phyloP scores from a whole-genome alignment of 2,329 filamentous ascomycete species.

The Diaporthe eres region DNA sequence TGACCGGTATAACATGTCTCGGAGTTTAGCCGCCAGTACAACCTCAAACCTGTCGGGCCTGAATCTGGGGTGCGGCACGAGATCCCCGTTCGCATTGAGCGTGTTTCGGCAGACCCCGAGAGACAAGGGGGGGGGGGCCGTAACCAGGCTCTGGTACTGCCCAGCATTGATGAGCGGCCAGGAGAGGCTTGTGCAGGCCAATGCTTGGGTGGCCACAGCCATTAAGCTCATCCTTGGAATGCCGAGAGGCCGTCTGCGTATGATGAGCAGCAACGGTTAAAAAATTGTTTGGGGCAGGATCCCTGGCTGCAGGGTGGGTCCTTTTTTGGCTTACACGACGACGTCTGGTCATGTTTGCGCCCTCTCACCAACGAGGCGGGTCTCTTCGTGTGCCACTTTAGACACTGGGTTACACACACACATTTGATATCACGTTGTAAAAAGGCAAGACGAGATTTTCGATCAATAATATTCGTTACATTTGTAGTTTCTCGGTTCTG shows the following conservation, averaged over 20 bases:
- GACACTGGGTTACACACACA: no score
- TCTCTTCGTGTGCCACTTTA: no score
- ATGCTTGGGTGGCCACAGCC: no score
- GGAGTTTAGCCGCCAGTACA: not conserved
- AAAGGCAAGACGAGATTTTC: not conserved
- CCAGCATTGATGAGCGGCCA: slow-evolving; percentile 19
- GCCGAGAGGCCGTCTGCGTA: not conserved
- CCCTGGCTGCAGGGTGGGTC: not conserved
- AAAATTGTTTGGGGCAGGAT: slow-evolving; percentile 2
- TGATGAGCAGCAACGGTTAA: slow-evolving; percentile 21
- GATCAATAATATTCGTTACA: slow-evolving; percentile 32
- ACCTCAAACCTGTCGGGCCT: not conserved
- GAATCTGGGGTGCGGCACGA: not conserved
- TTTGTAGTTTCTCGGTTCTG: slow-evolving; percentile 23
- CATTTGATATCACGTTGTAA: not conserved
- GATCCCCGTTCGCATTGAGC: slow-evolving; percentile 8
- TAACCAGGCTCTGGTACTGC: not conserved
- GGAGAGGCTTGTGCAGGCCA: slow-evolving; percentile 5
- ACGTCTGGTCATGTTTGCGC: not conserved
- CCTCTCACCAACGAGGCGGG: not conserved
- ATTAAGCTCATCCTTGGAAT: slow-evolving; percentile 3
- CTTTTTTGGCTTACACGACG: slow-evolving; percentile 12
- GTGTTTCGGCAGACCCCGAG: slow-evolving; percentile 26
- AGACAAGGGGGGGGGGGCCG: no score
- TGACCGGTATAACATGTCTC: not conserved